Evolutionary conservation across 2,329 filamentous ascomycete species (phyloP), one percentile per base, ranked within the genome.

Genomic region (Fusarium marasasianum): DNA sequence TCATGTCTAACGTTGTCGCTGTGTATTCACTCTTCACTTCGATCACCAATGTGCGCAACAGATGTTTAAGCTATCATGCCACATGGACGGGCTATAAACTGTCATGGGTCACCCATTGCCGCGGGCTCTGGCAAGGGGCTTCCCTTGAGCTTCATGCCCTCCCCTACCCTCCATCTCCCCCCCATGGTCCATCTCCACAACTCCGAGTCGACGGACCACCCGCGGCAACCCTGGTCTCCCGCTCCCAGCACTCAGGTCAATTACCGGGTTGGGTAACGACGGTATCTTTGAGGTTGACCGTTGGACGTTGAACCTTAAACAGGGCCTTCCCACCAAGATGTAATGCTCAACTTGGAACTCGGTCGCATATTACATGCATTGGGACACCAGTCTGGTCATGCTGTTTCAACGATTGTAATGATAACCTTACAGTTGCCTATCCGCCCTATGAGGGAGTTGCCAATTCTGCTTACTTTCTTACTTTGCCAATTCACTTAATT

Each of bases 221-320:
- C 73, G 71, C 72, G 69, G 67, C 54, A 48, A 76, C 74, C 79
- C 79, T 72, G 67, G 79, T 79, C 77, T 79, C 74, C 79, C 77
- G 78, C 69, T 74, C 68, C 71, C 48, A 71, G 74, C 63, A 67
- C 66, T 76, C 70, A 77, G 72, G 73, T 70, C 65, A 61, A 61
- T 70, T 69, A 53, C 70, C 76, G 59, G 60, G 66, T 73, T 71
- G 59, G 53, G 47, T 48, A 62, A 65, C 59, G 55, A 66, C 43
- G 41, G 63, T 54, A 35, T 61, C 41, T 56, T 51, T 66, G 70
- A 65, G 71, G 56, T 72, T 72, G 71, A 66, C 74, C 76, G 77
- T 79, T 77, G 58, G 57, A 55, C 53, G 65, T 73, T 73, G 50
- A 67, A 66, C 70, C 53, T 73, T 73, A 74, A 77, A 37, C 50